These are phyloP conservation scores for Alnus rubra DNA, from an alignment of 306 rosid species.

Conservation along the genomic window DNA sequence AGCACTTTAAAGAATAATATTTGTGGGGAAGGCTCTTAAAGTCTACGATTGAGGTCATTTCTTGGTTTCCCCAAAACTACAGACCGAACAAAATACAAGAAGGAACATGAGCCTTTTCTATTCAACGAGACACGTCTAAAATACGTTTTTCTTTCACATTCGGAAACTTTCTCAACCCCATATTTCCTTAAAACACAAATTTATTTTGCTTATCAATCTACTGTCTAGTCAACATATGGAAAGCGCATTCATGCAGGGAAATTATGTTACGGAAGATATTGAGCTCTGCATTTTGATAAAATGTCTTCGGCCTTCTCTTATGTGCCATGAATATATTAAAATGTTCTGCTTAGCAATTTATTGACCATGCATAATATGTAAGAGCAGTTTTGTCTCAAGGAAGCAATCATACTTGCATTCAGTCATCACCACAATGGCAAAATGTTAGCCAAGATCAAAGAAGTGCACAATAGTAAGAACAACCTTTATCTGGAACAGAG, in stretches of 20 bases:
- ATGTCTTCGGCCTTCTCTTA: neutral
- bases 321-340: neutral
- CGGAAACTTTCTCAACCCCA: neutral
- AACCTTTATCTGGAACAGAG: slow-evolving; percentile 58
- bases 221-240: slow-evolving; percentile 9
- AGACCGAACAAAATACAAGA: too few relatives aligned
- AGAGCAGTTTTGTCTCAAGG: slow-evolving; percentile 49
- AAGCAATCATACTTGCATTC: slow-evolving; percentile 55
- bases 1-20: too few relatives aligned
- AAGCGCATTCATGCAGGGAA: slow-evolving; percentile 2
- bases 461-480: slow-evolving; percentile 48
- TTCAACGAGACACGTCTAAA: too few relatives aligned
- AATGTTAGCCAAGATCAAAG: slow-evolving; percentile 42
- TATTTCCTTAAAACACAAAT: neutral
- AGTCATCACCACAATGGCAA: slow-evolving; percentile 48
- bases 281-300: neutral
- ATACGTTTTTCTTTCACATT: too few relatives aligned
- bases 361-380: slow-evolving; percentile 7
- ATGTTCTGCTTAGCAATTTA: neutral
- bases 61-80: too few relatives aligned
- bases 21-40: too few relatives aligned
- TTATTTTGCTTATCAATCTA: slow-evolving; percentile 1
- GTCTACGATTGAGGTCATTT: too few relatives aligned
- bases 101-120: too few relatives aligned
- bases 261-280: neutral